Percentiles rank a stretch among this genome's conserved stretches.
These are phyloP conservation scores for Aureobasidium sp. DNA, from an alignment of 2,329 filamentous ascomycete species.

Conservation along the genomic window DNA sequence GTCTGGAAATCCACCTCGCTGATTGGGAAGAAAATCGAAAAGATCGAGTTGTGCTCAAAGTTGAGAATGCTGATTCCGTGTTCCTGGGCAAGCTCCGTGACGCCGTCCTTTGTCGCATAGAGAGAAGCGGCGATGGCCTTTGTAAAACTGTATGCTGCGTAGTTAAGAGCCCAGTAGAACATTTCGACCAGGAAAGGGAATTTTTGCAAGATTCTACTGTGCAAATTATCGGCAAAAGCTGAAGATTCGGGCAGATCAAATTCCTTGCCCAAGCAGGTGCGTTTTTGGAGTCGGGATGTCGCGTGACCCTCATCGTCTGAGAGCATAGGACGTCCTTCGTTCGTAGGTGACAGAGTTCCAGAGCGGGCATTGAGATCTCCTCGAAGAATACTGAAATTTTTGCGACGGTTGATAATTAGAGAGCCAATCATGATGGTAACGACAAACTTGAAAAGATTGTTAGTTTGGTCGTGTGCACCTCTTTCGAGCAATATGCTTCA, in stretches of 20 bases:
- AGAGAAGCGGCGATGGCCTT: conserved; percentile 42
- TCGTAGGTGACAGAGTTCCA: conserved; percentile 1
- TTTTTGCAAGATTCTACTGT: conserved; percentile 58
- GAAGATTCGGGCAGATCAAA: conserved; percentile 52
- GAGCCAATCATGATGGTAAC: conserved; percentile 38
- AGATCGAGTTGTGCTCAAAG: conserved; percentile 45
- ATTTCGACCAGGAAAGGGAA: conserved; percentile 66
- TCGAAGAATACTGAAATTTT: conserved; percentile 28
- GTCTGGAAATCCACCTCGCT: conserved; percentile 48
- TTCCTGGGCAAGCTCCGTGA: conserved; percentile 50
- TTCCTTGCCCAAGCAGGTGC: conserved; percentile 41
- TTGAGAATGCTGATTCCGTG: conserved; percentile 50
- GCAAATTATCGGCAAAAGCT: conserved; percentile 53
- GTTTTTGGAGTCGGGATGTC: conserved; percentile 30
- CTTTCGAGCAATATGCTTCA: background rate
- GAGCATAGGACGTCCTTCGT: background rate
- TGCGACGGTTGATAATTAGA: conserved; percentile 35
- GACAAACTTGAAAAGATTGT: conserved; percentile 31
- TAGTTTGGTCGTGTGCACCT: background rate
- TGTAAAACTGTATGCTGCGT: conserved; percentile 57
- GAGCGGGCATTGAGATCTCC: background rate
- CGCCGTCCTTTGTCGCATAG: conserved; percentile 47
- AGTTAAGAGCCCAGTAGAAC: conserved; percentile 66
- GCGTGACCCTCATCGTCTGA: conserved; percentile 3
- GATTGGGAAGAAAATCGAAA: conserved; percentile 48